A percentile compares a stretch with the other conserved stretches of the same genome.
Evolutionary conservation across 1,284 basidiomycete genomes (phyloP).

Genomic region (Cryptococcus sp.): DNA sequence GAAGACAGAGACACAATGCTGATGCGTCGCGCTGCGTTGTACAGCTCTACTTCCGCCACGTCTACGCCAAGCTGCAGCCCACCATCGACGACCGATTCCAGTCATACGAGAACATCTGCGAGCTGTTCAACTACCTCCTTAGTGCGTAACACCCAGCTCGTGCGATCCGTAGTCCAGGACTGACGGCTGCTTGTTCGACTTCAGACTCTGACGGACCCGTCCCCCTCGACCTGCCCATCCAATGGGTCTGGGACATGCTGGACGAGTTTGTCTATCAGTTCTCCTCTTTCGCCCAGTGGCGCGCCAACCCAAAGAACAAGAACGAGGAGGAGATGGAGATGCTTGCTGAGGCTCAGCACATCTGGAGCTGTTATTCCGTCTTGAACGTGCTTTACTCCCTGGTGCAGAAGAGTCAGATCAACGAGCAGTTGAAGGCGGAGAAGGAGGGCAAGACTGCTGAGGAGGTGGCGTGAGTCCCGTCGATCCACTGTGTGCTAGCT

Average conservation of each 20-base stretch:
- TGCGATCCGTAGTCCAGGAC: background rate
- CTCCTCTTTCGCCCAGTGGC: slow-evolving; percentile 91
- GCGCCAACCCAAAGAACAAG: slow-evolving; percentile 81
- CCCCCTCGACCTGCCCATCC: slow-evolving; percentile 85
- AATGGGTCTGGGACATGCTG: slow-evolving; percentile 98
- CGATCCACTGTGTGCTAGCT: too few relatives aligned
- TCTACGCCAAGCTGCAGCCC: slow-evolving; percentile 91
- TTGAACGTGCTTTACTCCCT: slow-evolving; percentile 97
- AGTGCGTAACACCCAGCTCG: slow-evolving; percentile 56
- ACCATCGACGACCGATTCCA: slow-evolving; percentile 97
- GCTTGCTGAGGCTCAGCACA: slow-evolving; percentile 72
- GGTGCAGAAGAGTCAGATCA: slow-evolving; percentile 94
- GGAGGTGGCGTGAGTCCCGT: slow-evolving; percentile 63
- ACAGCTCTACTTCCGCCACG: slow-evolving; percentile 62
- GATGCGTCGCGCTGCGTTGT: background rate
- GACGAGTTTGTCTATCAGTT: slow-evolving; percentile 99
- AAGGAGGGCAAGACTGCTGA: slow-evolving; percentile 77
- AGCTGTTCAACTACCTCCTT: slow-evolving; percentile 93
- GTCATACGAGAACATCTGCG: slow-evolving; percentile 98
- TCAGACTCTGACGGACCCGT: slow-evolving; percentile 92
- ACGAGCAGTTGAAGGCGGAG: slow-evolving; percentile 85
- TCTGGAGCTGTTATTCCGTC: slow-evolving; percentile 97
- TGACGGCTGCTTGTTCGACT: background rate
- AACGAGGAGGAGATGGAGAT: slow-evolving; percentile 83
- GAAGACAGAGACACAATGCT: background rate